A percentile compares a stretch with the other conserved stretches of the same genome.
phyloP scores from a whole-genome alignment of 2,329 filamentous ascomycete genomes.

The Fusarium burgessii region DNA sequence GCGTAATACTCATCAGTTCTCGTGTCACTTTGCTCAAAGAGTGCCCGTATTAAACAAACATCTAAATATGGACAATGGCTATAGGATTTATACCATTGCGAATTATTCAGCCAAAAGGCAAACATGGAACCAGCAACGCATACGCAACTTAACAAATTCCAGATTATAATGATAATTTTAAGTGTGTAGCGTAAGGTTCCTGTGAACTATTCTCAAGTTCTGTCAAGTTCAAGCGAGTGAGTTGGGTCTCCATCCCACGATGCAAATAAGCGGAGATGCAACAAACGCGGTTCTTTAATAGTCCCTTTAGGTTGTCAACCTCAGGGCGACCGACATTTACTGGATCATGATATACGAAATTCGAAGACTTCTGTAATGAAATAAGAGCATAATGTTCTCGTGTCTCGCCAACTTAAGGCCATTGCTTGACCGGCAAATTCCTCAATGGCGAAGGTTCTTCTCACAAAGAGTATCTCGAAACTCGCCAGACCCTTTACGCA shows the following conservation, averaged over 20 bases:
- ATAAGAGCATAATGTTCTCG: slow-evolving; percentile 35
- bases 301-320: neutral
- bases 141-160: neutral
- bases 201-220: neutral
- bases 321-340: neutral
- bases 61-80: neutral
- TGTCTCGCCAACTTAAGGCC: slow-evolving; percentile 13
- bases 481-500: slow-evolving; percentile 73
- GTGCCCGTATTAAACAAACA: neutral
- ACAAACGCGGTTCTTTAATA: slow-evolving; percentile 48
- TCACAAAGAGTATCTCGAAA: slow-evolving; percentile 31
- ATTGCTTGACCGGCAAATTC: slow-evolving; percentile 15
- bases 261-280: slow-evolving; percentile 53
- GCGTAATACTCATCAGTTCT: neutral
- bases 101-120: neutral
- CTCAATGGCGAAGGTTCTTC: slow-evolving; percentile 29
- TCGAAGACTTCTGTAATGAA: neutral
- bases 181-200: neutral
- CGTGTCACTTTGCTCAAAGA: neutral
- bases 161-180: neutral
- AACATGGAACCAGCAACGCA: neutral
- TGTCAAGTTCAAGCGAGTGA: neutral
- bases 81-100: neutral
- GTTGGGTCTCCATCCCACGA: slow-evolving; percentile 17
- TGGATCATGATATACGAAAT: neutral